A percentile compares a stretch with the other conserved stretches of the same genome.
phyloP scores from a whole-genome alignment of 331 rosid genomes.

The Telfairia occidentalis region DNA sequence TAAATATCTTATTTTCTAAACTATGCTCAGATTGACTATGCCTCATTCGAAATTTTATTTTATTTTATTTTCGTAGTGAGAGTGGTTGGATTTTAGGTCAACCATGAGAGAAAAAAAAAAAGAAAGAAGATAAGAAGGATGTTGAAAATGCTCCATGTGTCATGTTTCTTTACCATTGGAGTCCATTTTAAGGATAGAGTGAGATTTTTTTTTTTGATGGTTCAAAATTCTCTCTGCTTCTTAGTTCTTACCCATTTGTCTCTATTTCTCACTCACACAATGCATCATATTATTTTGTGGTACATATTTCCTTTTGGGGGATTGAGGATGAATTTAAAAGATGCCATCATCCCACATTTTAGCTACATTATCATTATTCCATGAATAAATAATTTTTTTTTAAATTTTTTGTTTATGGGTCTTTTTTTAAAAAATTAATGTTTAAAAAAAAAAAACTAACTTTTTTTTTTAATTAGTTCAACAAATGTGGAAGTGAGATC shows the following conservation, averaged over 20 bases:
- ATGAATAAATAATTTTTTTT: no score
- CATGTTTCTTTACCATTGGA: not conserved
- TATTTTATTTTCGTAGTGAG: no score
- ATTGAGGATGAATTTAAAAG: not conserved
- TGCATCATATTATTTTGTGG: slow-evolving; percentile 5
- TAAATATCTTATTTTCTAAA: no score
- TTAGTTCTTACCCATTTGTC: slow-evolving; percentile 8
- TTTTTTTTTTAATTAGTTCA: no score
- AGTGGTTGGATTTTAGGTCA: not conserved
- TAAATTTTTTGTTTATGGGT: no score
- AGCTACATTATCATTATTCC: not conserved
- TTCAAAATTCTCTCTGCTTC: slow-evolving; percentile 4
- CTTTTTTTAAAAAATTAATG: no score
- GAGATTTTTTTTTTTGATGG: not conserved
- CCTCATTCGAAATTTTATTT: no score
- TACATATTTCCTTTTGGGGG: not conserved
- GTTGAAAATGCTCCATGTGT: not conserved
- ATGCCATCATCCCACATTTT: not conserved
- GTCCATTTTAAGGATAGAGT: slow-evolving; percentile 4
- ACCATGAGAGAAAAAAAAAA: not conserved
- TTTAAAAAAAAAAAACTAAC: no score
- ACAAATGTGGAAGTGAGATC: no score
- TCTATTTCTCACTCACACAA: slow-evolving; percentile 5
- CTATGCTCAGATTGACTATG: no score
- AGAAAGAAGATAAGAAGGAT: not conserved